Evolutionary conservation across 164 flowering plant species (phyloP).

Genomic region (Tetracentron sinense): DNA sequence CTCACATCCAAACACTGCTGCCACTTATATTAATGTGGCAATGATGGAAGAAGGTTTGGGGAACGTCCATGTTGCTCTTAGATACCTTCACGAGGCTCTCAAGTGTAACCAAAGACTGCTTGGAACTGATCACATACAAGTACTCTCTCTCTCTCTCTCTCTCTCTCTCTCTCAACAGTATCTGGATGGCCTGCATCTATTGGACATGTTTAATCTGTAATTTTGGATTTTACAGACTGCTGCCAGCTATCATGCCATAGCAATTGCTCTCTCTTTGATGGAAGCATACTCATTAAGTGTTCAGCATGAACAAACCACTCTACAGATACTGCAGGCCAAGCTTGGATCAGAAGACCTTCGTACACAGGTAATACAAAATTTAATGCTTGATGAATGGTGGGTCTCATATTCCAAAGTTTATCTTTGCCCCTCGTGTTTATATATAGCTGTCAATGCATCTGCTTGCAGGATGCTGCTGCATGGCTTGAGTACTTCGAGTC

Average conservation of each 20-base stretch:
- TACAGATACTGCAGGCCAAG: slow-evolving; percentile 83
- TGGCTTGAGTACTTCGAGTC: slow-evolving; percentile 97
- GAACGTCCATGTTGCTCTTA: slow-evolving; percentile 83
- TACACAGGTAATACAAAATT: slow-evolving; percentile 60
- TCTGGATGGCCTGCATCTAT: not conserved
- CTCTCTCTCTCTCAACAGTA: too few relatives aligned
- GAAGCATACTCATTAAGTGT: slow-evolving; percentile 93
- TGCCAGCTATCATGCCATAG: slow-evolving; percentile 97
- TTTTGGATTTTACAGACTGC: slow-evolving; percentile 54
- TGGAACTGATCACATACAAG: slow-evolving; percentile 97
- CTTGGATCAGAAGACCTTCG: slow-evolving; percentile 92
- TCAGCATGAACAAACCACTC: slow-evolving; percentile 93
- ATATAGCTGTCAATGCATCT: not conserved
- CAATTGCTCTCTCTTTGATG: slow-evolving; percentile 94
- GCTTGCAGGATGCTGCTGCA: slow-evolving; percentile 83
- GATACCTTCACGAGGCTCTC: slow-evolving; percentile 91
- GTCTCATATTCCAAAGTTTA: not conserved
- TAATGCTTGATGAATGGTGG: not conserved
- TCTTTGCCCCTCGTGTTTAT: not conserved
- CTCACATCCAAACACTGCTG: slow-evolving; percentile 96
- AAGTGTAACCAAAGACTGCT: slow-evolving; percentile 92
- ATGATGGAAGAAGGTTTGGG: slow-evolving; percentile 99
- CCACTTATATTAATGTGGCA: slow-evolving; percentile 94
- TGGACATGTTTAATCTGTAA: slow-evolving; percentile 6
- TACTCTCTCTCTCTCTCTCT: too few relatives aligned